phyloP scores from a whole-genome alignment of 75 land plant genomes.

The Sequoiadendron giganteum region DNA sequence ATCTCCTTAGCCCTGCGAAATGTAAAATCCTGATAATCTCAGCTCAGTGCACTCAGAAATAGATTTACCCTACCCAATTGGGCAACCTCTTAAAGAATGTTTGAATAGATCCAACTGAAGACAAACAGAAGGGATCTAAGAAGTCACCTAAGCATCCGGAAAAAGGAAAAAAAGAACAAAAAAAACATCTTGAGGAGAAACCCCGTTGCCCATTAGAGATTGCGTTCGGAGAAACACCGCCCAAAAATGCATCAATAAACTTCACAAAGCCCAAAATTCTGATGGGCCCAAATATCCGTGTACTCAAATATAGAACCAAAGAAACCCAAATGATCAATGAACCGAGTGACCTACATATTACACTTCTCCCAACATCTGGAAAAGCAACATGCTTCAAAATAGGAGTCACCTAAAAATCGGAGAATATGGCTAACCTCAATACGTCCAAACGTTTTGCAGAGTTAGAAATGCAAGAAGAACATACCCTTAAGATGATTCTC shows the following conservation, averaged over 20 bases:
- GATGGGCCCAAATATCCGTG: background rate
- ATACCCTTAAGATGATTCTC: background rate
- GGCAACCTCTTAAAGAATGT: background rate
- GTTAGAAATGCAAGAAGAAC: background rate
- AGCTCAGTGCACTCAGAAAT: background rate
- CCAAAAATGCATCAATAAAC: background rate
- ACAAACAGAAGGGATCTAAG: background rate
- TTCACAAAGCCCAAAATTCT: background rate
- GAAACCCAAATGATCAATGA: background rate
- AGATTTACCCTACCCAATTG: background rate
- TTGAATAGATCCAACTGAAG: background rate
- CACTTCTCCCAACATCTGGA: background rate
- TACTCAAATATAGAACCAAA: background rate
- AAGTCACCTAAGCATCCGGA: background rate
- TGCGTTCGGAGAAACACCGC: background rate
- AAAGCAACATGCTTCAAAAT: background rate
- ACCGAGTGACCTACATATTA: background rate
- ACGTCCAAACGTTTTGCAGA: background rate
- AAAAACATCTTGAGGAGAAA: background rate
- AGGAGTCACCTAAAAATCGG: background rate
- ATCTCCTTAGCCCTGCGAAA: background rate
- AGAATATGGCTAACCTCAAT: background rate
- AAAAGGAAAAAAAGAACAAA: no score
- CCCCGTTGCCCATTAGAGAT: background rate
- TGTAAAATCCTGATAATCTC: background rate